A percentile compares a stretch with the other conserved stretches of the same genome.
Conservation (phyloP, 768 basidiomycete species). For the Termitomyces sp. region DNA sequence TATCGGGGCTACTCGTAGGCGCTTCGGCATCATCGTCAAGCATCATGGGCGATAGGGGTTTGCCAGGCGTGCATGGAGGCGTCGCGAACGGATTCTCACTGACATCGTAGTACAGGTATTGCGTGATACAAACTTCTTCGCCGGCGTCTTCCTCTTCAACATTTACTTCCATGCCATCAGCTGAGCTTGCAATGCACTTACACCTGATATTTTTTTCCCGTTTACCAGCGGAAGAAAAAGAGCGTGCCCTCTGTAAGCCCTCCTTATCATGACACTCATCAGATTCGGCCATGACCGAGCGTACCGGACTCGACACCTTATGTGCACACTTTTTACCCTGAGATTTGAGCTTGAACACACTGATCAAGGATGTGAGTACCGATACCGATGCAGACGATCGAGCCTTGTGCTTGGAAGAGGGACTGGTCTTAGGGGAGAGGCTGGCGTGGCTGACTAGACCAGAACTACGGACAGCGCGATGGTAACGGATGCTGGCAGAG, state of each 20-base stretch:
- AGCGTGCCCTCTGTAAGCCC: not conserved
- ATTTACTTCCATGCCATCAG: slow-evolving; percentile 1
- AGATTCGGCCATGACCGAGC: not conserved
- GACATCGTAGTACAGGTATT: not conserved
- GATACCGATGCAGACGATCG: slow-evolving; percentile 7
- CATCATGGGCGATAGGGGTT: slow-evolving; percentile 1
- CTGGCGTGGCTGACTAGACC: not conserved
- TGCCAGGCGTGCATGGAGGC: slow-evolving; percentile 4
- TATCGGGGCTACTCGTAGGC: not conserved
- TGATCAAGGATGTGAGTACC: slow-evolving; percentile 1
- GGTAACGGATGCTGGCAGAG: not conserved
- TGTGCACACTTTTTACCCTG: not conserved
- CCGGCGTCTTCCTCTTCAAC: not conserved
- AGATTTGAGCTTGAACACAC: not conserved
- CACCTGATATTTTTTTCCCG: not conserved
- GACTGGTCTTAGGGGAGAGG: slow-evolving; percentile 1
- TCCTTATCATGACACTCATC: not conserved
- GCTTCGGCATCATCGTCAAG: not conserved
- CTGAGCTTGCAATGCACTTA: not conserved
- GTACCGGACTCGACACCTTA: not conserved
- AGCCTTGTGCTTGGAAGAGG: slow-evolving; percentile 5
- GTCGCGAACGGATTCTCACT: slow-evolving; percentile 9
- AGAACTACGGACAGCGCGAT: not conserved
- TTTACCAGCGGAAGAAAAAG: not conserved
- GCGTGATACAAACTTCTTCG: not conserved